Evolutionary conservation across 2,329 filamentous ascomycete genomes (phyloP).

Genomic region (Pseudogymnoascus sp.): DNA sequence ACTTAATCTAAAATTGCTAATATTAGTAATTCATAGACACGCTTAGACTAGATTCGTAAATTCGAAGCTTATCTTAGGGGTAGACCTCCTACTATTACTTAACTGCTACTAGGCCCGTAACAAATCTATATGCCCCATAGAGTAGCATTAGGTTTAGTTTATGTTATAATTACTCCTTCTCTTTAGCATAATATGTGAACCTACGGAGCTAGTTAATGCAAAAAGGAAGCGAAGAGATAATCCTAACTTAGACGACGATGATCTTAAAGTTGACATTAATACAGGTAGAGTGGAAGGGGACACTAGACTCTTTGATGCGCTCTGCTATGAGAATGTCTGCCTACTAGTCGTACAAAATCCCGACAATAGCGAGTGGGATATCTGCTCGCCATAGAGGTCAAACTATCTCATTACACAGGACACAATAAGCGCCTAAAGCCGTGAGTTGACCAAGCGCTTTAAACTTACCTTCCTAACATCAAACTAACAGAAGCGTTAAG

Average conservation of each 20-base stretch:
- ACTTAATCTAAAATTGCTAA: background rate
- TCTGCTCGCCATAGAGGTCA: constrained; percentile 13
- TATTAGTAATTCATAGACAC: background rate
- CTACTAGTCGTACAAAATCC: constrained; percentile 14
- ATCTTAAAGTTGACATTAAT: background rate
- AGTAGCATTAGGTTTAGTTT: constrained; percentile 19
- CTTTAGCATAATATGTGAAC: constrained; percentile 19
- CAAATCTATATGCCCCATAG: constrained; percentile 19
- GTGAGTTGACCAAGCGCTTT: constrained; percentile 16
- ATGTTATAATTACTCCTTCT: constrained; percentile 19
- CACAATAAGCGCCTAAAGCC: constrained; percentile 19
- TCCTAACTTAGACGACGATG: constrained; percentile 8
- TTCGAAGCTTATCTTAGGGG: too few relatives aligned
- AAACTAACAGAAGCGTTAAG: constrained; percentile 15
- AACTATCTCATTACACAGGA: constrained; percentile 19
- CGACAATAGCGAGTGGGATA: constrained; percentile 8
- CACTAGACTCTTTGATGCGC: constrained; percentile 1
- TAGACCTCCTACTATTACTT: too few relatives aligned
- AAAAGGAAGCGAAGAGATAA: constrained; percentile 17
- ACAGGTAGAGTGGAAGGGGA: background rate
- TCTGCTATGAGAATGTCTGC: constrained; percentile 16
- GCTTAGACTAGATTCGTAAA: background rate
- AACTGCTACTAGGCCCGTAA: background rate
- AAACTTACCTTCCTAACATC: background rate
- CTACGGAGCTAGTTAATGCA: constrained; percentile 23